Evolutionary conservation across 768 basidiomycete species (phyloP), one percentile per base, ranked within the genome.

Genomic region (Butyriboletus loyo): DNA sequence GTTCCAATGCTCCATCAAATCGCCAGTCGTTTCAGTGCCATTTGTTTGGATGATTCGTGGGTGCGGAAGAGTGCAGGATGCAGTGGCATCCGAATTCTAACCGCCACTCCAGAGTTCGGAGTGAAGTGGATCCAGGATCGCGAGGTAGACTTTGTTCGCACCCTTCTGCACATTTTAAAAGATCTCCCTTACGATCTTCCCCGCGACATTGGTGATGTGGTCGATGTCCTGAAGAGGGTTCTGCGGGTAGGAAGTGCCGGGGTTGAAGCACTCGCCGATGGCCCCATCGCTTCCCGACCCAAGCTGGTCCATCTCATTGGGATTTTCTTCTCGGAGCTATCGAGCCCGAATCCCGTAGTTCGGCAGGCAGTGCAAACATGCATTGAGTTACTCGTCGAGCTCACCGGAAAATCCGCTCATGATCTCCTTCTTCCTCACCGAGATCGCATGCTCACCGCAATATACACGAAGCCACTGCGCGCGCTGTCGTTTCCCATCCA

Each of bases 391-490:
- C 75, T 99, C 13, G 86, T 91, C 1, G 79, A 87, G 38, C 74
- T 91, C 25, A 87, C 83, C 49, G 81, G 82, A 13, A 82, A 82
- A 57, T 78, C 89, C 1, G 78, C 89, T 24, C 77, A 83, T 38
- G 92, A 94, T 39, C 75, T 98, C n/a, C 75, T 99, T 43, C 73
- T 81, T 67, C 89, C 83, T 15, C 87, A 94, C 61, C 86, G 92
- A 42, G 92, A 94, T 56, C 85, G 92, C 28, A 86, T 98, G 73
- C 77, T 98, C 35, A 82, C 83, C 17, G 83, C 87, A 2, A 94
- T 99, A 58, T 98, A 89, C 73, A 91, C 89, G n/a, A 98, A 98
- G 65, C 97, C 97, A 13, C 79, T 99, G 19, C 80, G 97, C 47
- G 97, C 97, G 0, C 79, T 99, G 24, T 94, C 94, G 2, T 95